Conservation (phyloP, 192 early-diverging fungal genomes). For the Umbelopsis ramanniana region DNA sequence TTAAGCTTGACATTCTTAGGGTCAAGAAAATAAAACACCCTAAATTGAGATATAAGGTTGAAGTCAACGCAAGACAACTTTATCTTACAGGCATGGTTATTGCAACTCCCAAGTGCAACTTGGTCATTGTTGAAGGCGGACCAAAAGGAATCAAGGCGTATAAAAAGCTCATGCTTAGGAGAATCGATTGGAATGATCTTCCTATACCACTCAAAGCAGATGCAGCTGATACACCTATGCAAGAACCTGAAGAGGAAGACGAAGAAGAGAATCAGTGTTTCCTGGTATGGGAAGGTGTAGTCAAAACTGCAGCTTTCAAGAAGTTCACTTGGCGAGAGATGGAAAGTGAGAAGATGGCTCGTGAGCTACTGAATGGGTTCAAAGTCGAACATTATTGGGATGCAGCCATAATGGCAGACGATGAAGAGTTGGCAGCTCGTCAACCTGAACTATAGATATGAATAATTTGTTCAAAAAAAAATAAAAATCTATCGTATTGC, state of each 20-base stretch:
- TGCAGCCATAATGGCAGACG: slow-evolving; percentile 58
- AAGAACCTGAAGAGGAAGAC: slow-evolving; percentile 49
- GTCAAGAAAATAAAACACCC: slow-evolving; percentile 78
- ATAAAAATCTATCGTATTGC: background rate
- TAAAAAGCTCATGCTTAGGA: slow-evolving; percentile 94
- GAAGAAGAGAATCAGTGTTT: slow-evolving; percentile 77
- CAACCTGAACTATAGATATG: slow-evolving; percentile 39
- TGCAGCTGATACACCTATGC: slow-evolving; percentile 37
- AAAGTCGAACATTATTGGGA: slow-evolving; percentile 90
- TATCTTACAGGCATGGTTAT: slow-evolving; percentile 84
- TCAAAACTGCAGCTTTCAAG: slow-evolving; percentile 78
- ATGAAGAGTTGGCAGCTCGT: slow-evolving; percentile 48
- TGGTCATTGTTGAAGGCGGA: slow-evolving; percentile 95
- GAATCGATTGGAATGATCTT: slow-evolving; percentile 89
- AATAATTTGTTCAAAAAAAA: background rate
- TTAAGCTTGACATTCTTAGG: slow-evolving; percentile 39
- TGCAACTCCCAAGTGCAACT: slow-evolving; percentile 68
- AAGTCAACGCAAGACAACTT: slow-evolving; percentile 85
- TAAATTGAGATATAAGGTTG: slow-evolving; percentile 90
- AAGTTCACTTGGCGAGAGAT: slow-evolving; percentile 73
- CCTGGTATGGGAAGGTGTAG: slow-evolving; percentile 94
- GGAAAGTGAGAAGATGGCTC: slow-evolving; percentile 74
- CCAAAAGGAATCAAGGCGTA: slow-evolving; percentile 87
- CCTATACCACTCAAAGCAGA: slow-evolving; percentile 45
- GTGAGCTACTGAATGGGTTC: slow-evolving; percentile 72